Percentiles rank a stretch among this genome's conserved stretches.
Evolutionary conservation across 192 early-diverging fungal species (phyloP).

Genomic region (Cetraspora pellucida): DNA sequence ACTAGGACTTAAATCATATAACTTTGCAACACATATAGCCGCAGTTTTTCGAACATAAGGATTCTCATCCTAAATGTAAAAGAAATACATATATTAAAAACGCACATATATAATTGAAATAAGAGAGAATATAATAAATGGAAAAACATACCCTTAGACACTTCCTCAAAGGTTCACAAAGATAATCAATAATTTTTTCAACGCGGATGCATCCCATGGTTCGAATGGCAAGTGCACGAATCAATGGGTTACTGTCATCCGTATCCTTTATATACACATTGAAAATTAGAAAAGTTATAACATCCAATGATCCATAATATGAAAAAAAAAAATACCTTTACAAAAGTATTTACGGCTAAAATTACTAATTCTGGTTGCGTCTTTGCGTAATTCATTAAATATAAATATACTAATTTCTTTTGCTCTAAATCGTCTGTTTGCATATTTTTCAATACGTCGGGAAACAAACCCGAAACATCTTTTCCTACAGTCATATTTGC

Average conservation of each 20-base stretch:
- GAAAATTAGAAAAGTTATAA: not conserved
- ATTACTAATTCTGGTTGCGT: conserved; percentile 96
- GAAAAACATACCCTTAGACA: conserved; percentile 61
- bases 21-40: conserved; percentile 92
- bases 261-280: conserved; percentile 65
- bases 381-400: conserved; percentile 98
- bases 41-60: conserved; percentile 99
- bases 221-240: conserved; percentile 92
- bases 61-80: conserved; percentile 73
- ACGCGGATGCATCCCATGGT: conserved; percentile 99
- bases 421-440: conserved; percentile 97
- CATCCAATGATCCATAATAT: not conserved
- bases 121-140: conserved; percentile 20
- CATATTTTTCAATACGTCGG: conserved; percentile 99
- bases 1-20: conserved; percentile 87
- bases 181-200: conserved; percentile 91
- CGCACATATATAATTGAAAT: not conserved
- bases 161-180: conserved; percentile 90
- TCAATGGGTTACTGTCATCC: conserved; percentile 92
- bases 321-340: conserved; percentile 64
- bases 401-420: conserved; percentile 98
- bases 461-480: conserved; percentile 93
- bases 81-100: conserved; percentile 1
- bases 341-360: conserved; percentile 96
- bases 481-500: conserved; percentile 99